Base-by-base conservation (phyloP, 1,284 basidiomycete genomes). In the Tilletia setariae region DNA sequence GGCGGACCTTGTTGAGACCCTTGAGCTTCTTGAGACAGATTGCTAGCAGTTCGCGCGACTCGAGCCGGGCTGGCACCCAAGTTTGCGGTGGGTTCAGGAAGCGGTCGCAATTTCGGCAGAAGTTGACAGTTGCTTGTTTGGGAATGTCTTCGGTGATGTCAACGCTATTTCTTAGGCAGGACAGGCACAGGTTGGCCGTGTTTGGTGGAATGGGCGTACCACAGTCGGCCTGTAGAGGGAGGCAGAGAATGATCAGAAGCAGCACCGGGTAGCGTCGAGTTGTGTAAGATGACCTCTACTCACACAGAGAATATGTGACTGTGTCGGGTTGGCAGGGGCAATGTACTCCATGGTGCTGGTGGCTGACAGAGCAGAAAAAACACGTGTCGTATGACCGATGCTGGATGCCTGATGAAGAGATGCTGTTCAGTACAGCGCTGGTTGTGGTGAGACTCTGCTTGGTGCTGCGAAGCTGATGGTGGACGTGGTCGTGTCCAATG, bases 101-200 rank as follows among this genome's bases (percentile, higher is more conserved):
- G 43, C 95, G 89, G 83, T 97, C 93, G 84, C 95, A 98, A 76
- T 97, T 97, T 70, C 93, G 87, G 85, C 95, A 98, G 80, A 91
- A 98, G 63, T 93, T 92, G 72, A 98, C 86, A 4, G 92, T 90
- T 13, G 94, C 91, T 88, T 98, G 94, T 83, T 98, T 98, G 25
- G 95, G 95, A 63, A 98, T 98, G 16, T 92, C 93, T 83, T 97
- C 94, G 9, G 95, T 98, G 81, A 98, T 96, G 83, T 98, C 95
- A 72, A 98, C 90, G 28, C 90, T 90, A 86, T 94, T 95, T 72
- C 92, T 85, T 66, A 96, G 85, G 82, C 93, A 95, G 66, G 88
- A 89, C n/a, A 94, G 90, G 84, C 95, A 98, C 53, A 97, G 86
- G 85, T 97, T 97, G 65, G 95, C 94, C 73, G 92, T 93, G 84